These are phyloP conservation scores for Herpotrichia juniperi DNA, from an alignment of 2,329 filamentous ascomycete species.

Conservation along the genomic window DNA sequence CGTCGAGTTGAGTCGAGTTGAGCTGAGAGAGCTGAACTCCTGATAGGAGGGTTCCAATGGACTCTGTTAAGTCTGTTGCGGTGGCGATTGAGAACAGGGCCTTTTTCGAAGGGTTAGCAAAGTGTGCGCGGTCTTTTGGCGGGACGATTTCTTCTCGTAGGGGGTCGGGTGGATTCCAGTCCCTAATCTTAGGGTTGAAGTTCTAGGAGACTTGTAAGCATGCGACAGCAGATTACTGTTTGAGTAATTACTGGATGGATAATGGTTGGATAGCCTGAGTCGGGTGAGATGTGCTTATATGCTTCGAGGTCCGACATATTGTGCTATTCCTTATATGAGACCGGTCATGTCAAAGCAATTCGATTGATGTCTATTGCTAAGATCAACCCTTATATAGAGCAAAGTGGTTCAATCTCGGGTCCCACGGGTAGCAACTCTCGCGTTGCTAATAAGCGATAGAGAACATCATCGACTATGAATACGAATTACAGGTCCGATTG, in stretches of 20 bases:
- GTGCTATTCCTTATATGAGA: not conserved
- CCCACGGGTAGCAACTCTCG: not conserved
- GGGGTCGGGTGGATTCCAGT: conserved; percentile 43
- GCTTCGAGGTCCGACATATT: conserved; percentile 44
- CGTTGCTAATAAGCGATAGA: not conserved
- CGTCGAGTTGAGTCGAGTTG: conserved; percentile 50
- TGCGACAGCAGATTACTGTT: not conserved
- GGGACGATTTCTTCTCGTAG: conserved; percentile 7
- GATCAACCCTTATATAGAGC: not conserved
- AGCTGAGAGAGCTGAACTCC: conserved; percentile 52
- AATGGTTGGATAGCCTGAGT: conserved; percentile 55
- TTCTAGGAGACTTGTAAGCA: conserved; percentile 14
- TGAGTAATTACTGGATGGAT: conserved; percentile 46
- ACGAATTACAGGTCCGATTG: not conserved
- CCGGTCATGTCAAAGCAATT: not conserved
- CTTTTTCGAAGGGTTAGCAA: conserved; percentile 52
- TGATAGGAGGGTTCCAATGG: conserved; percentile 25
- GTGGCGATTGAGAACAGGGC: conserved; percentile 20
- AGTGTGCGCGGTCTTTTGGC: conserved; percentile 36
- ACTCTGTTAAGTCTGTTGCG: conserved; percentile 4
- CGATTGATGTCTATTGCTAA: not conserved
- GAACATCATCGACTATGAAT: not conserved
- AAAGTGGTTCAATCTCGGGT: not conserved
- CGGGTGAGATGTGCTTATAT: conserved; percentile 55
- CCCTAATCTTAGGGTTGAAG: conserved; percentile 62